Percentiles rank a stretch among this genome's conserved stretches.
These are phyloP conservation scores for Hypomontagnella monticulosa DNA, from an alignment of 495 filamentous ascomycete species.

Conservation along the genomic window DNA sequence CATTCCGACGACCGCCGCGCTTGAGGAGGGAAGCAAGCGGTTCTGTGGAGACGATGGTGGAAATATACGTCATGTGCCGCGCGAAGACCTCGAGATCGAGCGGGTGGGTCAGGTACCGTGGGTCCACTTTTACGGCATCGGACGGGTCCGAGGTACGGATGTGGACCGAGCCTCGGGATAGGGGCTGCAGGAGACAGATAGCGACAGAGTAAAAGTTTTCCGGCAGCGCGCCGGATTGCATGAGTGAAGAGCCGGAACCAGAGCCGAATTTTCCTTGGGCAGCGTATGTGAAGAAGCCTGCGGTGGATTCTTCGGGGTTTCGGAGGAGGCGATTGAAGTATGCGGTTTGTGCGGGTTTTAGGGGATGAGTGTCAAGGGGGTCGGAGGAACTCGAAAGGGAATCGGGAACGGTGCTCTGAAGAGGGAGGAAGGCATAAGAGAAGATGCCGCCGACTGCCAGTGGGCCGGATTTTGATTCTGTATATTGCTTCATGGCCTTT, in stretches of 20 bases:
- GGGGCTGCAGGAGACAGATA: constrained; percentile 50
- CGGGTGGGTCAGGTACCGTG: constrained; percentile 61
- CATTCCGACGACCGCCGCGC: constrained; percentile 28
- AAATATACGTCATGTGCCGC: constrained; percentile 47
- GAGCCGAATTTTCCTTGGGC: too few species aligned
- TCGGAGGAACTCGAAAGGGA: too few species aligned
- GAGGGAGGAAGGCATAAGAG: too few species aligned
- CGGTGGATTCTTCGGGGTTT: too few species aligned
- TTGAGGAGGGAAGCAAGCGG: constrained; percentile 46
- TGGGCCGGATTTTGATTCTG: constrained; percentile 16
- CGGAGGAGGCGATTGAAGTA: too few species aligned
- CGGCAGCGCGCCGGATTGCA: too few species aligned
- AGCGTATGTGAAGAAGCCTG: too few species aligned
- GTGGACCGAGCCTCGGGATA: constrained; percentile 63
- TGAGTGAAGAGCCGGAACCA: too few species aligned
- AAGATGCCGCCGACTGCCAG: too few species aligned
- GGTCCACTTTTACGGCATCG: constrained; percentile 53
- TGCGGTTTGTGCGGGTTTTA: too few species aligned
- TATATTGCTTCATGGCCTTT: constrained; percentile 25
- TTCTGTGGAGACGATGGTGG: constrained; percentile 46
- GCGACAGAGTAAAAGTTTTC: constrained; percentile 44
- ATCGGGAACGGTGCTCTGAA: too few species aligned
- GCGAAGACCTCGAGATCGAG: constrained; percentile 57
- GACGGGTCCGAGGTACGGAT: constrained; percentile 52
- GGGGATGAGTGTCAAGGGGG: too few species aligned